A percentile compares a stretch with the other conserved stretches of the same genome.
These are phyloP conservation scores for Cyberlindnera veronae DNA, from an alignment of 805 yeast species.

Conservation along the genomic window DNA sequence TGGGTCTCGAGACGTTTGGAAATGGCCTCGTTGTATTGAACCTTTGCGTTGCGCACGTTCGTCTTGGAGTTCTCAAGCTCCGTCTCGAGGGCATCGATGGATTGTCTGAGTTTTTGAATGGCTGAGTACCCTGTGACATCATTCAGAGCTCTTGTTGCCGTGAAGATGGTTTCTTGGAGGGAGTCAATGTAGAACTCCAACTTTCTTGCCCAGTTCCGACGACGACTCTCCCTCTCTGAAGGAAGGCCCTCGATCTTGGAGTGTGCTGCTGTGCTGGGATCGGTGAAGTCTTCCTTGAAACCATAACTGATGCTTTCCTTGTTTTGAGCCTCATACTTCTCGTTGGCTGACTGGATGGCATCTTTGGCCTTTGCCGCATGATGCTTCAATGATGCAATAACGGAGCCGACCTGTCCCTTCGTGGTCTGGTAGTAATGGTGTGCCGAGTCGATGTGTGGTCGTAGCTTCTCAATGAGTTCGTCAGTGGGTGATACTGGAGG, in stretches of 20 bases:
- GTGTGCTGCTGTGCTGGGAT: conserved; percentile 18
- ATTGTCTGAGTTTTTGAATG: conserved; percentile 65
- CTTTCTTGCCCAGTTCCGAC: conserved; percentile 41
- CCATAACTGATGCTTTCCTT: conserved; percentile 32
- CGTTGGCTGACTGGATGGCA: conserved; percentile 36
- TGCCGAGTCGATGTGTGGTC: conserved; percentile 22
- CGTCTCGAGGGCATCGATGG: conserved; percentile 55
- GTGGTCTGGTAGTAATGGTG: conserved; percentile 18
- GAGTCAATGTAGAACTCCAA: conserved; percentile 50
- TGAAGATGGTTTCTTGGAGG: conserved; percentile 51
- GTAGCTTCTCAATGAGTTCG: conserved; percentile 15
- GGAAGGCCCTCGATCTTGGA: conserved; percentile 38
- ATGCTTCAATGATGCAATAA: conserved; percentile 17
- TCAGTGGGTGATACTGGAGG: conserved; percentile 4
- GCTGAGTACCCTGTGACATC: conserved; percentile 89
- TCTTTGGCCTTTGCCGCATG: conserved; percentile 30
- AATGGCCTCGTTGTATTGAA: conserved; percentile 55
- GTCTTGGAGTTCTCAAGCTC: conserved; percentile 46
- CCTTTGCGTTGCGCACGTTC: conserved; percentile 47
- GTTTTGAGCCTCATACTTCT: conserved; percentile 35
- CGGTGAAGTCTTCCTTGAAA: conserved; percentile 34
- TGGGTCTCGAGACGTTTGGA: conserved; percentile 67
- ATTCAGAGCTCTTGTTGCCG: conserved; percentile 68
- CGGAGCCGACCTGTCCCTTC: conserved; percentile 10
- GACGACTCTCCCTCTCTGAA: conserved; percentile 40